Percentiles rank a stretch among this genome's conserved stretches.
phyloP scores from a whole-genome alignment of 1,139 yeast genomes.

The Protomyces inundatus region DNA sequence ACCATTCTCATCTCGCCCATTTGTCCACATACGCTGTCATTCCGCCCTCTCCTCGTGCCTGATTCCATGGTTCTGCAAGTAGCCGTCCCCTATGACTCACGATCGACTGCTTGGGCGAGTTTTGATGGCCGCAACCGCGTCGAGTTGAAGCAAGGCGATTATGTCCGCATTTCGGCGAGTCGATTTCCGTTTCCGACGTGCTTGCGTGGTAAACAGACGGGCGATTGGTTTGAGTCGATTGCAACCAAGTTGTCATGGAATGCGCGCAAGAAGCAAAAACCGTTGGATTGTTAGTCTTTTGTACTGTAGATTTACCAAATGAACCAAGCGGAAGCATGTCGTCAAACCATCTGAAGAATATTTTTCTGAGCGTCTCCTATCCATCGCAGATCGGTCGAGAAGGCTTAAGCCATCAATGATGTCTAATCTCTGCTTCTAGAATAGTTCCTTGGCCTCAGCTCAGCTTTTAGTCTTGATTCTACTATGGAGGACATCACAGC shows the following conservation, averaged over 20 bases:
- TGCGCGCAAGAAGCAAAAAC: constrained; percentile 42
- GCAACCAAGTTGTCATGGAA: constrained; percentile 53
- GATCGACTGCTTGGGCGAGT: constrained; percentile 73
- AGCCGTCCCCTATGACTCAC: constrained; percentile 60
- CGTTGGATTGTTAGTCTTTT: not conserved
- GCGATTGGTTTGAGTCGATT: constrained; percentile 49
- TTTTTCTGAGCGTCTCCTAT: too few species aligned
- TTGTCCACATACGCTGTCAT: constrained; percentile 67
- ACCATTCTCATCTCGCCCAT: constrained; percentile 22
- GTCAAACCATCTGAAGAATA: too few species aligned
- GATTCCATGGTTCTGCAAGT: constrained; percentile 61
- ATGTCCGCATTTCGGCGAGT: constrained; percentile 64
- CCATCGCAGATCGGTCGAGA: too few species aligned
- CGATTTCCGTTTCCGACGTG: constrained; percentile 73
- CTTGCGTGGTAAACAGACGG: constrained; percentile 43
- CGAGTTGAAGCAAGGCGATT: constrained; percentile 63
- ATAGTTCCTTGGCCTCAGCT: too few species aligned
- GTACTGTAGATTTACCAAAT: too few species aligned
- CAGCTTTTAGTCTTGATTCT: too few species aligned
- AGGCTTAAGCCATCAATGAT: too few species aligned
- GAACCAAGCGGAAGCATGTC: too few species aligned
- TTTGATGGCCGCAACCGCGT: constrained; percentile 74
- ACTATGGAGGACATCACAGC: constrained; percentile 6
- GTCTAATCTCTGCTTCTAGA: too few species aligned
- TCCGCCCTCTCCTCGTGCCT: constrained; percentile 76